phyloP scores from a whole-genome alignment of 2,329 filamentous ascomycete species.

The Coniosporium tulheliwenetii region DNA sequence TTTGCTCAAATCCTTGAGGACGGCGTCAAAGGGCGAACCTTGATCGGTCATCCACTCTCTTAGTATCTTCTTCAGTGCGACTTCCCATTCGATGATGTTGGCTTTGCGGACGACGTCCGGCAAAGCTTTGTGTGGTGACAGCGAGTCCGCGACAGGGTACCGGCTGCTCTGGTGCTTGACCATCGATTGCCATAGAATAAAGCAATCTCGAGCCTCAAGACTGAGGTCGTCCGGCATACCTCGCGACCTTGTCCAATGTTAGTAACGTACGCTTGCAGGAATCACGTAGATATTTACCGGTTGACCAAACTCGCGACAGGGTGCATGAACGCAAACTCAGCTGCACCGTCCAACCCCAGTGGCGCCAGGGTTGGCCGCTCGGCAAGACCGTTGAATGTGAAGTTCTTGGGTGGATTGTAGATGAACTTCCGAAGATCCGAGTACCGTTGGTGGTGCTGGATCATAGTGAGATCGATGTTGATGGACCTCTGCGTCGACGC shows the following conservation, averaged over 20 bases:
- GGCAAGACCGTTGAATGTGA: slow-evolving; percentile 36
- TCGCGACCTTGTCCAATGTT: slow-evolving; percentile 23
- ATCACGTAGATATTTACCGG: slow-evolving; percentile 6
- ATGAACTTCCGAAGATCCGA: slow-evolving; percentile 65
- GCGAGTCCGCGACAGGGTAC: slow-evolving; percentile 32
- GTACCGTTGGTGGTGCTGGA: slow-evolving; percentile 54
- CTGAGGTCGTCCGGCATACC: slow-evolving; percentile 51
- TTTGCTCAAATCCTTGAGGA: slow-evolving; percentile 29
- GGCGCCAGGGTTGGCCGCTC: slow-evolving; percentile 17
- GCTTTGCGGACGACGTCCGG: slow-evolving; percentile 44
- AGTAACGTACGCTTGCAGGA: neutral
- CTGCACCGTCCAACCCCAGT: slow-evolving; percentile 31
- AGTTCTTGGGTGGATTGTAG: slow-evolving; percentile 37
- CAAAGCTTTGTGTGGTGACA: slow-evolving; percentile 35
- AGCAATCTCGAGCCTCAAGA: slow-evolving; percentile 57
- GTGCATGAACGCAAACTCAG: slow-evolving; percentile 46
- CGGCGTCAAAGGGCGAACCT: slow-evolving; percentile 34
- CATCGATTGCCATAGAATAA: slow-evolving; percentile 51
- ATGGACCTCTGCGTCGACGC: slow-evolving; percentile 45
- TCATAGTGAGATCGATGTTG: slow-evolving; percentile 49
- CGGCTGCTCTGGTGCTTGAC: slow-evolving; percentile 34
- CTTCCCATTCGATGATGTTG: slow-evolving; percentile 52
- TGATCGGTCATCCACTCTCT: slow-evolving; percentile 42
- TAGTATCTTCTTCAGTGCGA: slow-evolving; percentile 41
- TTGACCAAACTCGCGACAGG: slow-evolving; percentile 49